These are phyloP conservation scores for Plasmodium gaboni DNA, from an alignment of 169 alveolate species.

Conservation along the genomic window DNA sequence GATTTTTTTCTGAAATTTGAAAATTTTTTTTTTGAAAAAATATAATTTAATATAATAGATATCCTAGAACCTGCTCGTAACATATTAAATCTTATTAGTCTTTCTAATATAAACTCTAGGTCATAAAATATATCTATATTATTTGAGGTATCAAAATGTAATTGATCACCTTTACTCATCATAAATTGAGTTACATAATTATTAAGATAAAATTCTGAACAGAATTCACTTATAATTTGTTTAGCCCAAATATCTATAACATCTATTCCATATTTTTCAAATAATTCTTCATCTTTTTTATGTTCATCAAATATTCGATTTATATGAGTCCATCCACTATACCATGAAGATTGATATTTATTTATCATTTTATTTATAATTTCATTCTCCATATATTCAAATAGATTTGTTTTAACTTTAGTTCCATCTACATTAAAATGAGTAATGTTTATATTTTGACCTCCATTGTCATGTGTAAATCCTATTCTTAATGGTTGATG, in stretches of 20 bases:
- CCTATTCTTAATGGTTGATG: constrained; percentile 88
- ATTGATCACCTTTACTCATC: constrained; percentile 11
- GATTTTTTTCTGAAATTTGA: constrained; percentile 52
- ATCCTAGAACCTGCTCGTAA: constrained; percentile 90
- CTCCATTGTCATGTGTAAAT: constrained; percentile 76
- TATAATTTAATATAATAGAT: constrained; percentile 85
- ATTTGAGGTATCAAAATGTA: constrained; percentile 53
- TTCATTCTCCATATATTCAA: constrained; percentile 44
- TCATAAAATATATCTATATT: constrained; percentile 80
- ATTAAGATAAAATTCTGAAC: constrained; percentile 77
- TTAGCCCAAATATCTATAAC: constrained; percentile 87
- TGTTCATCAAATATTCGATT: constrained; percentile 83
- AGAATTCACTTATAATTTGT: constrained; percentile 82
- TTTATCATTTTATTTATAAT: constrained; percentile 31
- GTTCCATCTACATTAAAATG: neutral
- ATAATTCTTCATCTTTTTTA: constrained; percentile 85
- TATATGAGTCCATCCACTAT: constrained; percentile 92
- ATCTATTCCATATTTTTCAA: constrained; percentile 80
- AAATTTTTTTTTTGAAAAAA: constrained; percentile 80
- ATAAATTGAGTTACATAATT: constrained; percentile 63
- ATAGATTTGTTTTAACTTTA: constrained; percentile 18
- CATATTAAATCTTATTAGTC: constrained; percentile 80
- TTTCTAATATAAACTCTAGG: constrained; percentile 75
- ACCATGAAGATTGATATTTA: constrained; percentile 85
- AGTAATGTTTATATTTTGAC: constrained; percentile 65